Conservation (phyloP, 495 filamentous ascomycete genomes). For the Pyrenula aspistea region DNA sequence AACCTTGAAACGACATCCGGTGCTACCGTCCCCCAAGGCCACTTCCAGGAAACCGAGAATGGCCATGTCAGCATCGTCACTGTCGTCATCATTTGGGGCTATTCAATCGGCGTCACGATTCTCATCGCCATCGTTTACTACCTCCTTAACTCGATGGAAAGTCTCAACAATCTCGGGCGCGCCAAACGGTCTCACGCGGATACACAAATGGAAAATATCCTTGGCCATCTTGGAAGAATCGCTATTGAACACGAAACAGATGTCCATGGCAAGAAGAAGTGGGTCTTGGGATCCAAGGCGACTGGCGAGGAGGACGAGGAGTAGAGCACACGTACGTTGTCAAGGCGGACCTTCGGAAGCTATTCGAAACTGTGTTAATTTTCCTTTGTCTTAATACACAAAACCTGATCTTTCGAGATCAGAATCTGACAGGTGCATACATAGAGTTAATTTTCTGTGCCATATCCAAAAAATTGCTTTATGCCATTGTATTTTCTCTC, state of each 20-base stretch:
- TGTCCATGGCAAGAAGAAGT: constrained; percentile 38
- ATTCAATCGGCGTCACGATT: constrained; percentile 66
- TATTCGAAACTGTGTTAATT: background rate
- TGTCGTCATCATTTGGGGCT: constrained; percentile 65
- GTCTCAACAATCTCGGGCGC: constrained; percentile 66
- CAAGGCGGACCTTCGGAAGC: background rate
- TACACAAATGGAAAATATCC: constrained; percentile 72
- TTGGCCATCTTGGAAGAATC: constrained; percentile 63
- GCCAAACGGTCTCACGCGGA: constrained; percentile 63
- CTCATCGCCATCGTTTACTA: constrained; percentile 71
- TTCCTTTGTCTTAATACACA: background rate
- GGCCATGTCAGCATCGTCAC: constrained; percentile 64
- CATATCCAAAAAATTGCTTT: background rate
- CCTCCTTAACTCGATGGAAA: constrained; percentile 53
- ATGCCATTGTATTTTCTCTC: no score
- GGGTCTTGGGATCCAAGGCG: constrained; percentile 46
- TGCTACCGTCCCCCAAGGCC: constrained; percentile 26
- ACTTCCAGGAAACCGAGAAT: constrained; percentile 39
- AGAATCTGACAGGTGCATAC: background rate
- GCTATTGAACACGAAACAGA: constrained; percentile 58
- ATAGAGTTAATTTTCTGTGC: background rate
- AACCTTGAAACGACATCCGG: constrained; percentile 20
- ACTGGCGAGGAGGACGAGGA: constrained; percentile 61
- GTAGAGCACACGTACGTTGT: constrained; percentile 19
- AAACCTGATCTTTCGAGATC: background rate